Conservation (phyloP, 116 monocot genomes). For the Posidonia oceanica region DNA sequence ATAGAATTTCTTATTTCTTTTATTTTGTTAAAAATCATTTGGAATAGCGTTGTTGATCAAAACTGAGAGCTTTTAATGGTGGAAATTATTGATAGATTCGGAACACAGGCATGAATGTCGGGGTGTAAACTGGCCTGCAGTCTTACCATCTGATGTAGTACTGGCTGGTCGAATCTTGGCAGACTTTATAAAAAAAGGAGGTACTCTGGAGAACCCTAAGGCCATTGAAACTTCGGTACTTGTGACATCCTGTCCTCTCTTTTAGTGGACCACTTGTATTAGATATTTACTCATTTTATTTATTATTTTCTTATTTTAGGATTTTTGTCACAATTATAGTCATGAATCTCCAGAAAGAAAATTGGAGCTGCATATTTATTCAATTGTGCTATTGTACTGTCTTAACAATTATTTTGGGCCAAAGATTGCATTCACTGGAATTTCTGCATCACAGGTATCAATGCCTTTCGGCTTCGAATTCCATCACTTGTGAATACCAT, state of each 20-base stretch:
- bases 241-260: background rate
- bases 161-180: conserved; percentile 65
- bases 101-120: conserved; percentile 97
- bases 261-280: background rate
- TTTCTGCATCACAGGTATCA: conserved; percentile 59
- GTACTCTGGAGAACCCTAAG: conserved; percentile 9
- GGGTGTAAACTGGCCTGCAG: conserved; percentile 74
- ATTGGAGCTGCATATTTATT: conserved; percentile 72
- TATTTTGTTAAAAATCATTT: too few relatives aligned
- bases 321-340: conserved; percentile 64
- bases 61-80: background rate
- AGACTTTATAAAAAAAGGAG: conserved; percentile 26
- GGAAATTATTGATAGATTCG: conserved; percentile 20
- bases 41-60: too few relatives aligned
- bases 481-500: too few relatives aligned
- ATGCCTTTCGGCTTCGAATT: background rate
- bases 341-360: conserved; percentile 35
- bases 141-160: conserved; percentile 76
- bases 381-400: conserved; percentile 58
- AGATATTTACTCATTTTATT: background rate
- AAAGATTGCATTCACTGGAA: conserved; percentile 23
- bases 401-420: conserved; percentile 33
- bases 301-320: conserved; percentile 27
- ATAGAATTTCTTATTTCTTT: too few relatives aligned
- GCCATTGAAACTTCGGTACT: conserved; percentile 31